Conservation (phyloP, 1,139 yeast species). For the Suhomyces coccinellae region DNA sequence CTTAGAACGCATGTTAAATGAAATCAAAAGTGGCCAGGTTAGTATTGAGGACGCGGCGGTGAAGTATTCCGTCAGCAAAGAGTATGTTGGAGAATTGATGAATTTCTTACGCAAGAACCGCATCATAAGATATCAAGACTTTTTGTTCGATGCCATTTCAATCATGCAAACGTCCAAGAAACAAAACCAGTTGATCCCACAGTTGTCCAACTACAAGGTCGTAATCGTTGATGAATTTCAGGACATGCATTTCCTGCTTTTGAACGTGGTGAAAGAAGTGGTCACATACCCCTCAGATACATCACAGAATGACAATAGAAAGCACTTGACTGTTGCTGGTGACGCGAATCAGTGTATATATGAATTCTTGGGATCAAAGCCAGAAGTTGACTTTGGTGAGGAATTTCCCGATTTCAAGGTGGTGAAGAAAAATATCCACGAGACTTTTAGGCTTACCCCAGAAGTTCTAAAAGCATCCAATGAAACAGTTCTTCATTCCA, state of each 20-base stretch:
- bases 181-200: constrained; percentile 20
- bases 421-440: constrained; percentile 36
- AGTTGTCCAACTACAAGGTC: constrained; percentile 29
- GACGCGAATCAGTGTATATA: constrained; percentile 75
- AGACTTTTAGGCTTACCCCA: constrained; percentile 61
- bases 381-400: constrained; percentile 24
- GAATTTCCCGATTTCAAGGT: constrained; percentile 29
- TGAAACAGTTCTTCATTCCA: constrained; percentile 17
- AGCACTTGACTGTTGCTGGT: constrained; percentile 68
- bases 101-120: constrained; percentile 28
- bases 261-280: constrained; percentile 45
- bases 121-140: constrained; percentile 38
- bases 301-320: constrained; percentile 14
- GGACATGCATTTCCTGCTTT: constrained; percentile 59
- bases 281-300: constrained; percentile 26
- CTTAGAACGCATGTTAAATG: constrained; percentile 35
- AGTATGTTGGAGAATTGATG: constrained; percentile 20
- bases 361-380: constrained; percentile 59
- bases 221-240: constrained; percentile 76
- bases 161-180: constrained; percentile 23
- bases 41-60: constrained; percentile 26
- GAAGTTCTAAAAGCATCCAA: constrained; percentile 50
- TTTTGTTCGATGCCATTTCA: constrained; percentile 32
- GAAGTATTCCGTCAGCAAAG: constrained; percentile 23
- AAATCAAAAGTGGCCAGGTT: constrained; percentile 32